These are phyloP conservation scores for Ceratocystis lukuohia DNA, from an alignment of 2,329 filamentous ascomycete genomes.

Conservation along the genomic window DNA sequence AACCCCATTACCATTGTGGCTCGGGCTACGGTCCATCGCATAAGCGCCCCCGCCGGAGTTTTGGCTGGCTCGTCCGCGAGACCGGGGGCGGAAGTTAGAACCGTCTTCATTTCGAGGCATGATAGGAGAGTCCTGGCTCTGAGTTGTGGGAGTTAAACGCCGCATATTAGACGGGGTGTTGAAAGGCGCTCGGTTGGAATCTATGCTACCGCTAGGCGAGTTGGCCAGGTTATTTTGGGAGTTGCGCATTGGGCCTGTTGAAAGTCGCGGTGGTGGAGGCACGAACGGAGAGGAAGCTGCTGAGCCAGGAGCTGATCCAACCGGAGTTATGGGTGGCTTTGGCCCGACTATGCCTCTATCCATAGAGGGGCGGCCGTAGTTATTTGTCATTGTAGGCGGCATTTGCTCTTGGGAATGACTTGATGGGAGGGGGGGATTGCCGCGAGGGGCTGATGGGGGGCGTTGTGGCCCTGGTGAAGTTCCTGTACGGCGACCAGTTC, in stretches of 20 bases:
- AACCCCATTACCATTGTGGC: conserved; percentile 23
- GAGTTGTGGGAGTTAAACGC: conserved; percentile 38
- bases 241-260: conserved; percentile 24
- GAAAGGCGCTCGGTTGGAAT: conserved; percentile 33
- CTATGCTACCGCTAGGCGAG: conserved; percentile 40
- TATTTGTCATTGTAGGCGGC: conserved; percentile 12
- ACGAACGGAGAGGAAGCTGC: conserved; percentile 25
- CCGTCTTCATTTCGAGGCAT: conserved; percentile 38
- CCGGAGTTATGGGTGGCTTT: conserved; percentile 18
- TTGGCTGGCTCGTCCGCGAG: conserved; percentile 35
- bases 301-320: conserved; percentile 15
- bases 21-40: neutral
- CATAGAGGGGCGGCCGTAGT: conserved; percentile 16
- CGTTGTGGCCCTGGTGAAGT: conserved; percentile 9
- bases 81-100: conserved; percentile 38
- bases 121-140: conserved; percentile 42
- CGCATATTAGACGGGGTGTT: conserved; percentile 32
- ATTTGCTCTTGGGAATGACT: conserved; percentile 3
- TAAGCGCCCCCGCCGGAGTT: conserved; percentile 27
- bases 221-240: conserved; percentile 23
- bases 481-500: conserved; percentile 32
- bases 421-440: conserved; percentile 26
- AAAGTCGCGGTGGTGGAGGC: conserved; percentile 30
- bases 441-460: conserved; percentile 12
- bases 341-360: conserved; percentile 14